Evolutionary conservation across 305 asterid species (phyloP), one percentile per base, ranked within the genome.

Genomic region (Petunia hybrid): DNA sequence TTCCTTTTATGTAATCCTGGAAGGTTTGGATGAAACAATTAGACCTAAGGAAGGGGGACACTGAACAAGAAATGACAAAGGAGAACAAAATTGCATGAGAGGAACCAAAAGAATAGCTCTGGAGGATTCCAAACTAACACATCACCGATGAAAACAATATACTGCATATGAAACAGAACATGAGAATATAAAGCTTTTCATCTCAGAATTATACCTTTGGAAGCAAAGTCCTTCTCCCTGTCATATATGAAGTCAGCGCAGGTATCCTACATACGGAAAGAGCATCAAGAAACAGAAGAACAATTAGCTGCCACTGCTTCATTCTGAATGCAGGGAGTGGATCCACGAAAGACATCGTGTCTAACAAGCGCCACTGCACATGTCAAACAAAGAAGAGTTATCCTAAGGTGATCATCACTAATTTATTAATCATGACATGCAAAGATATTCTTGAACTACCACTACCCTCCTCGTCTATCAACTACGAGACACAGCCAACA

Each of bases 281-380:
- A 81, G 99, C 97, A 82, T 95, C 97, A 14, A 95, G 91, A 84
- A 94, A 92, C 90, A 95, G 83, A 78, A 92, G 89, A 81, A 82
- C 85, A 56, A 91, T 77, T 65, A 89, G 89, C 76, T 94, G 97
- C 98, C 97, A 94, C 87, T 94, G 98, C 82, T 90, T 94, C 89
- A 87, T 90, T 84, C 91, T 89, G 84, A 95, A 87, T 73, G 94
- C 82, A 81, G 97, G 99, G 76, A 95, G 93, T 55, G 99, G 85
- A 83, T 95, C 97, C 53, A 80, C 75, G 82, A 94, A 92, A 48
- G 98, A 91, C 98, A 95, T 91, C n/a, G 99, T 91, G 43, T 90
- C 96, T 68, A 95, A 78, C 82, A 95, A 85, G 71, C 78, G 89
- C 48, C 84, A 95, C 99, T 95, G 95, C 81, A 83, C 66, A 77